Percentiles rank a stretch among this genome's conserved stretches.
Conservation (phyloP, 305 asterid genomes). For the Solanum hybrid region DNA sequence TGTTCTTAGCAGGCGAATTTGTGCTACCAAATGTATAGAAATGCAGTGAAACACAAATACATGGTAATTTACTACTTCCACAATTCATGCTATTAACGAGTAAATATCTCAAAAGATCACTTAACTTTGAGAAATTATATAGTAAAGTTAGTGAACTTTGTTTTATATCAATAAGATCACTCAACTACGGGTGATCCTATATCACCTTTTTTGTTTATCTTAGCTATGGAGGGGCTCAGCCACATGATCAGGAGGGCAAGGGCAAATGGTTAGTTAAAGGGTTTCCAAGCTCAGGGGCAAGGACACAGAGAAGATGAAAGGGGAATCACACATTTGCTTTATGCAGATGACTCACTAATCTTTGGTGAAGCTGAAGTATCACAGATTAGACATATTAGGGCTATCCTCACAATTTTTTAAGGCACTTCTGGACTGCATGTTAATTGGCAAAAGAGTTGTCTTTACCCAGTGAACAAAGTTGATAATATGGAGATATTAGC, state of each 20-base stretch:
- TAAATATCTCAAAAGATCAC: not conserved
- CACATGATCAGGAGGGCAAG: not conserved
- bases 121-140: no score
- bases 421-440: not conserved
- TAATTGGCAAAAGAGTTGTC: not conserved
- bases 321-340: not conserved
- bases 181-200: not conserved
- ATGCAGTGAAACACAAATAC: not conserved
- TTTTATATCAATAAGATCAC: no score
- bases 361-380: not conserved
- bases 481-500: not conserved
- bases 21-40: not conserved
- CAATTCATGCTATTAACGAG: not conserved
- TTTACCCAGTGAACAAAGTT: not conserved
- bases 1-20: not conserved
- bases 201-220: not conserved
- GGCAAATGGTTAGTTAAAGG: not conserved
- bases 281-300: not conserved
- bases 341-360: not conserved
- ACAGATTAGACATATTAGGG: not conserved
- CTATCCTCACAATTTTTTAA: not conserved
- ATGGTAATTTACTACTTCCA: not conserved
- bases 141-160: no score
- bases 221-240: not conserved
- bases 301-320: not conserved